Evolutionary conservation across 1,284 basidiomycete species (phyloP), one percentile per base, ranked within the genome.

Genomic region (Cutaneotrichosporon curvatum): DNA sequence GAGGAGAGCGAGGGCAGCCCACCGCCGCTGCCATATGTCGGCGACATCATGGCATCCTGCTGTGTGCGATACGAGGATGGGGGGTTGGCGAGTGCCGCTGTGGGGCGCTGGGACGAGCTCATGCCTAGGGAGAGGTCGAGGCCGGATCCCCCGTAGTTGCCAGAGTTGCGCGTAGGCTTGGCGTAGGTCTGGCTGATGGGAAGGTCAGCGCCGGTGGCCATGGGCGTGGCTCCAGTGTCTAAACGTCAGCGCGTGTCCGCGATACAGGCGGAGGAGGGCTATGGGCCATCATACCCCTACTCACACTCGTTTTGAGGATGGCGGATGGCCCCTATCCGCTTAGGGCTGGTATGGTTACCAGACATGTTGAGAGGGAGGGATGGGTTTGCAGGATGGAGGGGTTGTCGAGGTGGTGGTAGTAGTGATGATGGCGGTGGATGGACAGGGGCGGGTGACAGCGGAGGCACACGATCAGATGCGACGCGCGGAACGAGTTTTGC

Each of bases 221-320:
- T 60, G 16, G 70, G 68, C 4, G 67, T 70, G 18, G 70, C 70
- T 31, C 70, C 70, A 47, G 60, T 70, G 56, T 72, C 70, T 72
- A 48, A 34, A 31, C 22, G 43, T 46, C 40, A 51, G 45, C 43
- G 43, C 43, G 37, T 21, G 16, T 7, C 8, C 25, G 12, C 25
- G n/a, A 28, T 28, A 28, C 25, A 28, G 25, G 25, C 25, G 12
- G 25, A 28, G n/a, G n/a, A n/a, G n/a, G n/a, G n/a, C n/a, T n/a
- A n/a, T n/a, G n/a, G n/a, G n/a, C n/a, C n/a, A n/a, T n/a, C n/a
- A n/a, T n/a, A n/a, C n/a, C 15, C 18, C 25, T 28, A 64, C 69
- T 60, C 40, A 71, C 69, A 70, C 32, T 59, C 56, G 18, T 59
- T 54, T 43, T 72, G 70, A 10, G 70, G 70, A 62, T 72, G 70